Base-by-base conservation (phyloP, 1,139 yeast species). In the Sugiyamaella pinicola region DNA sequence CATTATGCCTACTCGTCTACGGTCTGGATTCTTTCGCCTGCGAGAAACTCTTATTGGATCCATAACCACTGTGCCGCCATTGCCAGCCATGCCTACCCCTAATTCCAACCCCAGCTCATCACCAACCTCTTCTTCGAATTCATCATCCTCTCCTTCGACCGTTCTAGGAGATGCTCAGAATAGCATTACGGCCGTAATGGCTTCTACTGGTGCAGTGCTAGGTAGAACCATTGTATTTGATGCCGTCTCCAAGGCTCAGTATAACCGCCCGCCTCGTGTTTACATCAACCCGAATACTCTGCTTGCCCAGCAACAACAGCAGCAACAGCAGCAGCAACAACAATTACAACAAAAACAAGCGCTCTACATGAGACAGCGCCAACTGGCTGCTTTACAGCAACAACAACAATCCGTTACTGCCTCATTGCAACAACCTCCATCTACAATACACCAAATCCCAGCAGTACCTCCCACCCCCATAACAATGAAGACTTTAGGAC, bases 11-110 rank as follows among this genome's bases (percentile, higher is more conserved):
- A 78, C 83, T 0, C 76, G 87, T 52, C 72, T 82, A 55, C 79
- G 95, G 58, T 83, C 85, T 40, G 77, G 82, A 52, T 88, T 87
- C 64, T 76, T 89, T 59, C 79, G 90, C 58, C 85, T 87, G 84
- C 77, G 96, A 4, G 74, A 70, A 48, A 62, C 68, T 64, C 60
- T 70, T 31, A 70, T 71, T 24, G 64, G 64, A 13, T 72, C 74
- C 7, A 50, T 62, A 18, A 60, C 60, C 28, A 61, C 50, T 15
- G 63, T 64, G 7, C 65, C 65, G 2, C 61, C 64, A 5, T 39
- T 58, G 2, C 58, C 63, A 8, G 31, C 55, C 1, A 50, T 49
- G 19, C 42, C 51, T 24, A 35, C 33, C 17, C 12, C 33, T 13
- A 21, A 21, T 10, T 33, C 51, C 15, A 19, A 50, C 19, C 24